Conservation (phyloP, 2,329 filamentous ascomycete genomes). For the Colletotrichum sp. region DNA sequence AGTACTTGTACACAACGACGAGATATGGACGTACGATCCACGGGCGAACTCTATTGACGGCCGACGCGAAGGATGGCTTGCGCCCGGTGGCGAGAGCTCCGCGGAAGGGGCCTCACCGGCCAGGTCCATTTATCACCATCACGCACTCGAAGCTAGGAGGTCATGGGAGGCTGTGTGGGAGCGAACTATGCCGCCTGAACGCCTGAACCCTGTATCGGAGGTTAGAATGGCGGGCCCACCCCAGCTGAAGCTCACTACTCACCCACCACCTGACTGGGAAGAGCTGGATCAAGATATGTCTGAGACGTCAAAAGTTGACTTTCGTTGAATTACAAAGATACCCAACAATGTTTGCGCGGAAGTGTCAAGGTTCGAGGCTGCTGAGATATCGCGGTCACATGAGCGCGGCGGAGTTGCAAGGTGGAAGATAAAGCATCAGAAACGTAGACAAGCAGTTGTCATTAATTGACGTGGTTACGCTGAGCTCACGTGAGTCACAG, state of each 20-base stretch:
- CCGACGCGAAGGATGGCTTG: conserved; percentile 14
- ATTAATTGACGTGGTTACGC: neutral
- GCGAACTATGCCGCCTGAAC: neutral
- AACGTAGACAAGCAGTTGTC: neutral
- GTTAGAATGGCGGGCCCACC: neutral
- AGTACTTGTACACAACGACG: neutral
- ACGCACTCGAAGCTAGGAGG: neutral
- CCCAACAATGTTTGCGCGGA: neutral
- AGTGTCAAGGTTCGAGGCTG: neutral
- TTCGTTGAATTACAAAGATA: neutral
- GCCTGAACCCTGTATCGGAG: neutral
- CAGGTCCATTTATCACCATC: neutral
- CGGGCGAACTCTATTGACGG: conserved; percentile 13
- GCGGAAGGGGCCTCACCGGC: neutral
- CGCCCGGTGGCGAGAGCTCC: neutral
- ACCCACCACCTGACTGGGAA: neutral
- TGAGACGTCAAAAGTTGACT: neutral
- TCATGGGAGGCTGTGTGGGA: conserved; percentile 11
- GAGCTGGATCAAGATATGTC: neutral
- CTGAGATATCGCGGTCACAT: neutral
- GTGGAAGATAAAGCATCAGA: neutral
- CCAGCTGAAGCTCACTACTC: neutral
- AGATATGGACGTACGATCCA: neutral
- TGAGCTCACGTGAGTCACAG: neutral
- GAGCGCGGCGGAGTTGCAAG: neutral